Conservation (phyloP, 805 yeast genomes). For the Metschnikowia proteae region DNA sequence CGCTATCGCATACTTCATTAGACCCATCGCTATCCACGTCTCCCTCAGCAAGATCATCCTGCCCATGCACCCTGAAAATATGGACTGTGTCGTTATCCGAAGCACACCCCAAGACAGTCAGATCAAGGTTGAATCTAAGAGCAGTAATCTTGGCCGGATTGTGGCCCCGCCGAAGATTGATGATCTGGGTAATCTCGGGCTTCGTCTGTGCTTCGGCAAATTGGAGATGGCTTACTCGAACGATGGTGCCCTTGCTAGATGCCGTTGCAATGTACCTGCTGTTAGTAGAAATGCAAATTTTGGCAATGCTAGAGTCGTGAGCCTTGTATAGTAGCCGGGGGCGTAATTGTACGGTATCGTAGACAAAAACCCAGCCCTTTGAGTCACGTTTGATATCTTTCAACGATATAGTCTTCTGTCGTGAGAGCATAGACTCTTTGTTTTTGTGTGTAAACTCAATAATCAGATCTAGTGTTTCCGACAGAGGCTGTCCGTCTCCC, state of each 20-base stretch:
- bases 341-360: constrained; percentile 33
- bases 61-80: constrained; percentile 27
- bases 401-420: constrained; percentile 20
- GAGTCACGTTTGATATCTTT: constrained; percentile 28
- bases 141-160: constrained; percentile 33
- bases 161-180: constrained; percentile 40
- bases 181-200: constrained; percentile 23
- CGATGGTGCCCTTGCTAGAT: constrained; percentile 41
- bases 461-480: background rate
- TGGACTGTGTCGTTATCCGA: constrained; percentile 42
- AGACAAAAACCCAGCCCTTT: constrained; percentile 38
- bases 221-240: constrained; percentile 30
- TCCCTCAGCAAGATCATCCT: background rate
- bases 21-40: constrained; percentile 8
- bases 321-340: constrained; percentile 37
- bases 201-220: background rate
- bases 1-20: constrained; percentile 12
- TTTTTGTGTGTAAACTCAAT: constrained; percentile 28
- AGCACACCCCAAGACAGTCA: constrained; percentile 35
- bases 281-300: constrained; percentile 27
- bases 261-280: constrained; percentile 37
- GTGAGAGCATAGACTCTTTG: constrained; percentile 10
- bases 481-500: background rate
- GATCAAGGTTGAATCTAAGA: constrained; percentile 33
- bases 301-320: constrained; percentile 35